Conservation (phyloP, 148 eudicot genomes). For the Selenicereus undatus region DNA sequence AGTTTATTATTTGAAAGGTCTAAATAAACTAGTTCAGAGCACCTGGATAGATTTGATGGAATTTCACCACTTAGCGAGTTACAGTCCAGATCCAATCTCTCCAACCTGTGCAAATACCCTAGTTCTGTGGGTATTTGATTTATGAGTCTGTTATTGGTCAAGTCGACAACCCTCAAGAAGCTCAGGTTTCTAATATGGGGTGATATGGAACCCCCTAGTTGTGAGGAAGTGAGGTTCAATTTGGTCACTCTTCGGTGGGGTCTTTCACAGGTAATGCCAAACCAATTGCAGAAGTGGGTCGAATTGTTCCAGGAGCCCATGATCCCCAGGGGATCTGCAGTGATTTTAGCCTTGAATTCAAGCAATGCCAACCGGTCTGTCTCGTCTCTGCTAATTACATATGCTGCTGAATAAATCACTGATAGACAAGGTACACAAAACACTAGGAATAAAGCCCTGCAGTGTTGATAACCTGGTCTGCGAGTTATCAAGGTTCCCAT, state of each 20-base stretch:
- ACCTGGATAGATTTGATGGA: slow-evolving; percentile 25
- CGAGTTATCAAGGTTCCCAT: neutral
- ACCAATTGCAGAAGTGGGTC: slow-evolving; percentile 33
- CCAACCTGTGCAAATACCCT: slow-evolving; percentile 11
- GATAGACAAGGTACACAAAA: neutral
- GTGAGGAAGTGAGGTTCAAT: slow-evolving; percentile 15
- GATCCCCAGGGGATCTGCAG: neutral
- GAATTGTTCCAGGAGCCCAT: neutral
- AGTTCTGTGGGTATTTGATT: slow-evolving; percentile 14
- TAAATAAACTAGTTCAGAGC: slow-evolving; percentile 13
- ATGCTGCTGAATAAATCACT: neutral
- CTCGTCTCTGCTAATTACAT: neutral
- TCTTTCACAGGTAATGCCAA: slow-evolving; percentile 30
- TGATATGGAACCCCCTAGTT: slow-evolving; percentile 24
- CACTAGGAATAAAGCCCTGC: neutral
- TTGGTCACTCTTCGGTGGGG: slow-evolving; percentile 19
- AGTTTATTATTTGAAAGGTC: slow-evolving; percentile 14
- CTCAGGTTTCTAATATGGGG: slow-evolving; percentile 36
- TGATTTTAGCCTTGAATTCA: neutral
- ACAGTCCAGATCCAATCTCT: slow-evolving; percentile 12
- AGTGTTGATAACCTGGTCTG: neutral
- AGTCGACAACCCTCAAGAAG: slow-evolving; percentile 16
- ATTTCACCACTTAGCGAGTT: slow-evolving; percentile 28
- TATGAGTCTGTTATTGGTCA: neutral
- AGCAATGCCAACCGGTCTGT: neutral